Conservation (phyloP, 805 yeast genomes). For the Saccharomyces jurei region DNA sequence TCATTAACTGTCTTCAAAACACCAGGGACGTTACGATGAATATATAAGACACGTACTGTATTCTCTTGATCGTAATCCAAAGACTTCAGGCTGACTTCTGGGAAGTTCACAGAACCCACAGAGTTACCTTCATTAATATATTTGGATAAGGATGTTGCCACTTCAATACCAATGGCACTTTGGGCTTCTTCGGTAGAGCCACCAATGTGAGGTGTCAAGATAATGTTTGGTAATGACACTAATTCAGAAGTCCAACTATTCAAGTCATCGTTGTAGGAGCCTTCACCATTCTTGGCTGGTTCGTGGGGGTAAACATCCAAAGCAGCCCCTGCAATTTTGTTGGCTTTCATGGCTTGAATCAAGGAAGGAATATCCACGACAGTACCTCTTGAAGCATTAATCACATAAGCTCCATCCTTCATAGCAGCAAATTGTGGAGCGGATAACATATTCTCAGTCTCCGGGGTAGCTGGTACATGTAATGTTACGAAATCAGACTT, state of each 20-base stretch:
- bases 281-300: slow-evolving; percentile 91
- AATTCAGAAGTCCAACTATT: slow-evolving; percentile 78
- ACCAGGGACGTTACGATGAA: slow-evolving; percentile 97
- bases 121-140: slow-evolving; percentile 92
- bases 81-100: slow-evolving; percentile 85
- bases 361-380: slow-evolving; percentile 92
- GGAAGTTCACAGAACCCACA: slow-evolving; percentile 93
- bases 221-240: slow-evolving; percentile 69
- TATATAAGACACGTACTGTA: slow-evolving; percentile 83
- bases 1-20: slow-evolving; percentile 93
- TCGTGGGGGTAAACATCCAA: slow-evolving; percentile 91
- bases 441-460: slow-evolving; percentile 80
- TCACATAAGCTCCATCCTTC: slow-evolving; percentile 87
- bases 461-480: slow-evolving; percentile 89
- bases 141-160: slow-evolving; percentile 70
- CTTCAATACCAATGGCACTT: slow-evolving; percentile 91
- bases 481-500: slow-evolving; percentile 78
- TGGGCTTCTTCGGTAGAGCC: slow-evolving; percentile 98
- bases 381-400: slow-evolving; percentile 93
- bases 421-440: slow-evolving; percentile 84
- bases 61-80: slow-evolving; percentile 75
- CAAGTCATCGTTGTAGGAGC: slow-evolving; percentile 57
- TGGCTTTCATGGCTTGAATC: slow-evolving; percentile 78
- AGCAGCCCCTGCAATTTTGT: slow-evolving; percentile 93
- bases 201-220: slow-evolving; percentile 93